Evolutionary conservation across 78 protist species (phyloP).

Genomic region (Speleostelium caveatum): DNA sequence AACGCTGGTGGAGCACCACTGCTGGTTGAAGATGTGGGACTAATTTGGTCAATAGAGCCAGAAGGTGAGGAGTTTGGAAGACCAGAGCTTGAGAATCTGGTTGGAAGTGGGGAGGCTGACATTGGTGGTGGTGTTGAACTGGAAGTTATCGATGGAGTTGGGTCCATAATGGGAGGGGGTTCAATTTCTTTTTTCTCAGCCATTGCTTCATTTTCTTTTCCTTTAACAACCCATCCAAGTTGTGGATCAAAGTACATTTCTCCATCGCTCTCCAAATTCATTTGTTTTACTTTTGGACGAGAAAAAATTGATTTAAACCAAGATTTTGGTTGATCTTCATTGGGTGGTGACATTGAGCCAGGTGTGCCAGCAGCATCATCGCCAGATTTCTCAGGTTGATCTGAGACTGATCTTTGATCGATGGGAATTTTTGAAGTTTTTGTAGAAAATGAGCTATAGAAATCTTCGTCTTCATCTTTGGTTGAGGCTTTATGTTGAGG

Average conservation of each 20-base stretch:
- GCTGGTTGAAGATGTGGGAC: not conserved
- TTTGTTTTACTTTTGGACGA: constrained; percentile 24
- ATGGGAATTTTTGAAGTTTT: not conserved
- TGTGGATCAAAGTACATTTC: constrained; percentile 23
- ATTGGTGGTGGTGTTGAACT: not conserved
- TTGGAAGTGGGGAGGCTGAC: not conserved
- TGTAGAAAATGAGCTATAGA: constrained; percentile 53
- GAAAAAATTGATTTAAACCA: constrained; percentile 2
- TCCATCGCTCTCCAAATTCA: constrained; percentile 21
- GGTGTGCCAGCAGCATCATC: not conserved
- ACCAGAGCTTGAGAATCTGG: not conserved
- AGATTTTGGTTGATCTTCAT: not conserved
- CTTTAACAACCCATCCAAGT: constrained; percentile 68
- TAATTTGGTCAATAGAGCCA: not conserved
- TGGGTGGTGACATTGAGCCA: not conserved
- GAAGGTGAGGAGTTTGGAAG: not conserved
- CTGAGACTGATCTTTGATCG: not conserved
- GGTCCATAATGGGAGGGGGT: constrained; percentile 33
- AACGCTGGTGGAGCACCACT: constrained; percentile 17
- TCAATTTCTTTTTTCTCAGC: not conserved
- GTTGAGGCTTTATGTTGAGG: not conserved
- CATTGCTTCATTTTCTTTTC: constrained; percentile 45
- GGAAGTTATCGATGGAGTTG: not conserved
- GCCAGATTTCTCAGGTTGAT: not conserved
- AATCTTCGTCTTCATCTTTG: constrained; percentile 73